Evolutionary conservation across 2,329 filamentous ascomycete genomes (phyloP), one percentile per base, ranked within the genome.

Genomic region (Myriosclerotinia duriaeana): DNA sequence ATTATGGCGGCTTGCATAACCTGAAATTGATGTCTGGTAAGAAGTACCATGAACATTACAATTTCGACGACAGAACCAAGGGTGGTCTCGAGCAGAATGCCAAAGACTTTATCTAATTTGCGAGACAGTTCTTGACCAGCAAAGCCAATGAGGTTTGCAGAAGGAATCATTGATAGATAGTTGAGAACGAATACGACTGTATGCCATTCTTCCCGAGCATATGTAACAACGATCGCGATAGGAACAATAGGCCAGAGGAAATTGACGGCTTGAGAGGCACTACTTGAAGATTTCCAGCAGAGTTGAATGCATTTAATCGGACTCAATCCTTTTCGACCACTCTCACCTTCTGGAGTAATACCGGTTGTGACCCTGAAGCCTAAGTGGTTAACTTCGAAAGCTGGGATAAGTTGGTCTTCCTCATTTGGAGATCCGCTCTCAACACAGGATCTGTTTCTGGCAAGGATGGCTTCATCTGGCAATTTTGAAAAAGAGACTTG

Each of bases 1-100:
- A 96, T 80, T 63, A 96, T 93, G 26, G 92, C 92, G 61, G 91
- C 90, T 75, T 92, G 87, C 72, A 96, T 92, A 71, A 95, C 90
- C 22, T 84, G 82, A 67, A 89, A 87, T 76, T 80, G 78, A 60
- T 80, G 71, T 44, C 58, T 50, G 20, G 76, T 76, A 5, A 95
- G 82, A 53, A 96, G 79, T 3, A 93, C 85, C 81, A 94, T 89
- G 78, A 96, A 94, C 44, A 96, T 80, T 58, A 96, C 85, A 66
- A 96, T 88, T 75, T 96, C 92, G 64, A 95, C 91, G 6, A 93
- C 79, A 0, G 90, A 91, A 3, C 89, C 90, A 59, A 93, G 77
- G 71, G 84, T 86, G 2, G 84, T 86, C 73, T 88, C 85, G 15
- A 82, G 76, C 66, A 91, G 76, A 15, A 90, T 83, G 30, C 87